Evolutionary conservation across 495 filamentous ascomycete genomes (phyloP), one percentile per base, ranked within the genome.

Genomic region (Aspergillus ostianus): DNA sequence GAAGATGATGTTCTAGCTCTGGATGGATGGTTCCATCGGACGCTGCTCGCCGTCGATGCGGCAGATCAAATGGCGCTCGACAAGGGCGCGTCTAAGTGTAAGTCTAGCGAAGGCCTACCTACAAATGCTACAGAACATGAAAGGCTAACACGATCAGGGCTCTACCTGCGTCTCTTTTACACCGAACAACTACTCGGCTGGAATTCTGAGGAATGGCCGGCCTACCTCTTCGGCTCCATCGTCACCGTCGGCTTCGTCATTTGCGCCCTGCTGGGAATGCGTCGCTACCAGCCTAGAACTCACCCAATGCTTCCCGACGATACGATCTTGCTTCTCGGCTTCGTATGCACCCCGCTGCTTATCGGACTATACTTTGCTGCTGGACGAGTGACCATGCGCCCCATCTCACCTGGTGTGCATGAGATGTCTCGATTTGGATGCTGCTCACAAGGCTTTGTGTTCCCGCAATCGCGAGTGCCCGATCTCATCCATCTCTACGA

Each of bases 101-200:
- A 59, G 68, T 64, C 9, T 4, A 1, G 12, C 36, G 13, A 41
- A 1, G 36, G 36, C 13, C 10, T 41, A 17, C 36, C 13, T 1
- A n/a, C n/a, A n/a, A n/a, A 41, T 12, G 30, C 1, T 6, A 41
- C 12, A 13, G 1, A 9, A 4, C 12, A 55, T 55, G 17, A 21
- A 45, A 10, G 12, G 23, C 17, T 52, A 51, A 20, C 26, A 41
- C 19, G 7, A 27, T 6, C 27, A 70, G 62, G 72, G 71, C 67
- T 85, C 0, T 86, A 84, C 59, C 72, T 87, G 2, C 80, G 84
- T 2, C 73, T 86, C 4, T 87, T 87, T 67, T 83, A 84, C 58
- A 80, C 77, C 7, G 80, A 84, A 61, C 67, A 74, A 19, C 73
- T 78, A 26, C 70, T 82, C 7, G 80, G 82, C 45, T 84, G 80